These are phyloP conservation scores for Yamadazyma sp. DNA, from an alignment of 1,139 yeast genomes.

Conservation along the genomic window DNA sequence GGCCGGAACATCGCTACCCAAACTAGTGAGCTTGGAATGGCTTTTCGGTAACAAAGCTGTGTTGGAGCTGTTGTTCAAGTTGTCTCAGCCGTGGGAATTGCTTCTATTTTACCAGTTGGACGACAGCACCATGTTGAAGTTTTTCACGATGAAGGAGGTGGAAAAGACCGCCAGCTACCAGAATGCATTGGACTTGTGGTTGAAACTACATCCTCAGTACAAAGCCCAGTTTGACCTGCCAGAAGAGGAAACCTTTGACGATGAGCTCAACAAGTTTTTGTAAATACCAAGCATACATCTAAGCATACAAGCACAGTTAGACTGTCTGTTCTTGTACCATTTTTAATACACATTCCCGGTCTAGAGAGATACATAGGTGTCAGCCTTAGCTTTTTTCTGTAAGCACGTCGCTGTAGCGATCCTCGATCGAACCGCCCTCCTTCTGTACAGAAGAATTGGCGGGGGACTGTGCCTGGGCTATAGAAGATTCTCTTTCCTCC, in stretches of 20 bases:
- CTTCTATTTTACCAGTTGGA: conserved; percentile 8
- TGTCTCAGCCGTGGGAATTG: conserved; percentile 10
- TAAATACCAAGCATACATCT: background rate
- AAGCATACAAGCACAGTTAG: no score
- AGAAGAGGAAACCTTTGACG: conserved; percentile 1
- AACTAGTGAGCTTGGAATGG: conserved; percentile 39
- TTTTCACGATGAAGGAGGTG: conserved; percentile 7
- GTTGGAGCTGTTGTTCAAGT: conserved; percentile 20
- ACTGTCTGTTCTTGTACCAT: no score
- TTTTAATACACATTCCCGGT: no score
- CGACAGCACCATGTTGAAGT: conserved; percentile 3
- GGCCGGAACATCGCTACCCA: conserved; percentile 21
- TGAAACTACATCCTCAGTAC: conserved; percentile 7
- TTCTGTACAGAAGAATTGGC: no score
- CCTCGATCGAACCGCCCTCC: no score
- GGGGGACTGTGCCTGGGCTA: no score
- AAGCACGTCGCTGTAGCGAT: no score
- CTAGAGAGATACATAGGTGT: no score
- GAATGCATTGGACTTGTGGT: conserved; percentile 6
- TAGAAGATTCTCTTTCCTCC: background rate
- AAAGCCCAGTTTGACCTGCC: conserved; percentile 1
- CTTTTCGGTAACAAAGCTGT: conserved; percentile 20
- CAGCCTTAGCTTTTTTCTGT: no score
- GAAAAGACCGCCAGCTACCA: conserved; percentile 6
- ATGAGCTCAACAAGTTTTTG: conserved; percentile 3